phyloP scores from a whole-genome alignment of 1,284 basidiomycete genomes.

The Cryptococcus neoformans region DNA sequence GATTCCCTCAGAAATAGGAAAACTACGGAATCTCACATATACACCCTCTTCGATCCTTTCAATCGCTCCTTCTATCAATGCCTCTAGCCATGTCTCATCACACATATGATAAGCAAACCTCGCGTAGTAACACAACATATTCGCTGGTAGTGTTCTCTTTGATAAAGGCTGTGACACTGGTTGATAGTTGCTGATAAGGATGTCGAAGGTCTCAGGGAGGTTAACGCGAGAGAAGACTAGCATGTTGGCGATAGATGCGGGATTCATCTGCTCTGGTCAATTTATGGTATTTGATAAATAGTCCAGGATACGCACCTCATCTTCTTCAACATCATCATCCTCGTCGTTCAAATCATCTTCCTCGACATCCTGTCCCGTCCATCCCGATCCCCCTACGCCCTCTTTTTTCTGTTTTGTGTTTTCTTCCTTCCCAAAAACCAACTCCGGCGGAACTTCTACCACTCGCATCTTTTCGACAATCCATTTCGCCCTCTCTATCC shows the following conservation, averaged over 20 bases:
- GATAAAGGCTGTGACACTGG: slow-evolving; percentile 53
- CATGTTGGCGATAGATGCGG: slow-evolving; percentile 49
- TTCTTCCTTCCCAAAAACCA: slow-evolving; percentile 15
- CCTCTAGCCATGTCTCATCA: slow-evolving; percentile 85
- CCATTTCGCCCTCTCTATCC: slow-evolving; percentile 58
- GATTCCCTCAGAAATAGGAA: too few species aligned
- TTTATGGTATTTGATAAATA: background rate
- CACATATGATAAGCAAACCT: slow-evolving; percentile 81
- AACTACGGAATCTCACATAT: slow-evolving; percentile 62
- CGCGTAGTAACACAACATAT: slow-evolving; percentile 75
- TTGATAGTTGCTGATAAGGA: slow-evolving; percentile 69
- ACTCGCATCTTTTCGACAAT: slow-evolving; percentile 51
- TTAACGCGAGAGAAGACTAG: slow-evolving; percentile 82
- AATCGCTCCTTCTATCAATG: slow-evolving; percentile 82
- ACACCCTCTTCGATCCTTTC: slow-evolving; percentile 89
- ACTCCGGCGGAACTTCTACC: slow-evolving; percentile 28
- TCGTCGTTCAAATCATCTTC: slow-evolving; percentile 15
- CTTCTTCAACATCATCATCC: slow-evolving; percentile 33
- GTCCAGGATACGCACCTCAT: slow-evolving; percentile 26
- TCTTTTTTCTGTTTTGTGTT: slow-evolving; percentile 3
- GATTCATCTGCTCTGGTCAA: background rate
- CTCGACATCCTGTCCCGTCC: slow-evolving; percentile 10
- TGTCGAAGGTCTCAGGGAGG: slow-evolving; percentile 72
- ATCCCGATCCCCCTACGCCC: background rate
- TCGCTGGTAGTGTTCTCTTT: slow-evolving; percentile 73